Evolutionary conservation across 441 rosid genomes (phyloP).

Genomic region (Breynia disticha): DNA sequence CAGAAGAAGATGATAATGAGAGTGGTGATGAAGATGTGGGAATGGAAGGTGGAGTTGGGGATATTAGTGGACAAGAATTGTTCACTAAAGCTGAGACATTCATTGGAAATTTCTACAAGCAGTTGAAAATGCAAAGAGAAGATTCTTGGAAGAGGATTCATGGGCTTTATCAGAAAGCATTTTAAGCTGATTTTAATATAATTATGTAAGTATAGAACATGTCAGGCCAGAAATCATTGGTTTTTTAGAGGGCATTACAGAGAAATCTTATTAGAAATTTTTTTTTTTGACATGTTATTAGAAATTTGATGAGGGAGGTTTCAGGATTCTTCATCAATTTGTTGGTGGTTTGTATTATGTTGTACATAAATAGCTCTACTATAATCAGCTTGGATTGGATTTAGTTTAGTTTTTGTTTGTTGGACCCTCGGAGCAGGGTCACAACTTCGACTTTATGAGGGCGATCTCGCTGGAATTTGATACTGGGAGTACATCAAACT

Average conservation of each 20-base stretch:
- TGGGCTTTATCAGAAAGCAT: slow-evolving; percentile 41
- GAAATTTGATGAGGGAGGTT: too few relatives aligned
- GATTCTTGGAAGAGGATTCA: slow-evolving; percentile 56
- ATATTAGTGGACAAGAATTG: slow-evolving; percentile 39
- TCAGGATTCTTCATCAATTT: too few relatives aligned
- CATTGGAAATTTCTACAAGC: slow-evolving; percentile 55
- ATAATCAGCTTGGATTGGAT: too few relatives aligned
- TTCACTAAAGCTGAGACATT: slow-evolving; percentile 54
- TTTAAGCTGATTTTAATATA: slow-evolving; percentile 17
- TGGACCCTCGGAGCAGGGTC: too few relatives aligned
- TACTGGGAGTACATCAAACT: too few relatives aligned
- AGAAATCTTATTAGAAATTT: background rate
- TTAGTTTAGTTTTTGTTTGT: too few relatives aligned
- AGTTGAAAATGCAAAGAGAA: slow-evolving; percentile 68
- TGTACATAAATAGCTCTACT: too few relatives aligned
- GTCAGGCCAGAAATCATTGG: background rate
- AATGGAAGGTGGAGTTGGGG: slow-evolving; percentile 23
- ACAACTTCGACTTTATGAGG: too few relatives aligned
- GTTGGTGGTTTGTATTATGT: too few relatives aligned
- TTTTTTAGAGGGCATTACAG: background rate
- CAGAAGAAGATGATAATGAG: slow-evolving; percentile 5
- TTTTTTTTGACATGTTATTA: too few relatives aligned
- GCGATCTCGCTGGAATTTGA: too few relatives aligned
- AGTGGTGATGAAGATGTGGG: slow-evolving; percentile 15
- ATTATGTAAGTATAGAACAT: too few relatives aligned